Conservation (phyloP, 345 rosid genomes). For the Corymbia maculata region DNA sequence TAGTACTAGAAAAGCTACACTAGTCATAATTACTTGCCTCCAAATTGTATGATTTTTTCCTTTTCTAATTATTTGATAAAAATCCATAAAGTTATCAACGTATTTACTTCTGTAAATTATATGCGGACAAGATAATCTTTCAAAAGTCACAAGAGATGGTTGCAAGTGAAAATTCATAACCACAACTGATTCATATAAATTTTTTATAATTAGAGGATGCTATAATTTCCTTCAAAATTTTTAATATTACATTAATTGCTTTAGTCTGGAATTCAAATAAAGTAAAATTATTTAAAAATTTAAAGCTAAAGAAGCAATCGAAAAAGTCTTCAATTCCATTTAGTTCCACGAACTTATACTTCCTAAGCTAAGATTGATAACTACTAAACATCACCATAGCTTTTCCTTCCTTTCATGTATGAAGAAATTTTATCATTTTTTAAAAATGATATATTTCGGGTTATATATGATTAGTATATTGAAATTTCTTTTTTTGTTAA, state of each 20-base stretch:
- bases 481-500: neutral
- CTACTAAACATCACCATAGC: neutral
- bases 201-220: neutral
- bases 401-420: neutral
- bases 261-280: neutral
- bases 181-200: neutral
- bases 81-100: neutral
- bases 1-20: neutral
- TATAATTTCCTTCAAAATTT: neutral
- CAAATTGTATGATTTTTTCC: too few species aligned
- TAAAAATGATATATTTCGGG: neutral
- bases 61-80: too few species aligned
- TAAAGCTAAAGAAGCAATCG: neutral
- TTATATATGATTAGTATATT: accelerated
- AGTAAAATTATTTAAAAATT: neutral
- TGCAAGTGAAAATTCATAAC: neutral
- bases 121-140: neutral
- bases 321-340: neutral
- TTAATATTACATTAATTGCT: neutral
- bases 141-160: neutral
- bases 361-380: neutral
- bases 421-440: neutral
- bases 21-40: too few species aligned
- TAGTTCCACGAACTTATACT: neutral
- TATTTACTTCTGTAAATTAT: neutral